Evolutionary conservation across 2,329 filamentous ascomycete genomes (phyloP), one percentile per base, ranked within the genome.

Genomic region (Penicillium corylophilum): DNA sequence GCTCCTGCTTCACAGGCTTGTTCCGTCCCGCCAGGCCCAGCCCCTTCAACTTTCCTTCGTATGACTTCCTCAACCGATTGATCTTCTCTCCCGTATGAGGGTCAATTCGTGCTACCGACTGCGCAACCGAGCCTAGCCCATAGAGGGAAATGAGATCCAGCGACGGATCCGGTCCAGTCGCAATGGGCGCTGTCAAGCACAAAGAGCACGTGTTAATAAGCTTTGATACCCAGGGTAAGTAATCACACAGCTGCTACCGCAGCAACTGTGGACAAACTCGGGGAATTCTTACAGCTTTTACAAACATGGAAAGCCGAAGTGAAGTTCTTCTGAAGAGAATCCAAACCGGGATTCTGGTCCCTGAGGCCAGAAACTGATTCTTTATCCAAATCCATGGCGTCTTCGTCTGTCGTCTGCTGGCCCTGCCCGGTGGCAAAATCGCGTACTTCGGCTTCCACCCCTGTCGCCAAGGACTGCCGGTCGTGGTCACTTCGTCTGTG

Each of bases 1-100:
- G 65, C 40, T 77, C 74, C 26, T 72, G 70, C 55, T 77, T 78
- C 29, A 74, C 70, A 0, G 76, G 68, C 50, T 78, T 77, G 53
- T 79, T 79, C 47, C 74, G 73, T 20, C 77, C 77, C 24, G 77
- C 69, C 31, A 79, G 62, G 9, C 71, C 71, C 40, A 79, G 62
- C 2, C 66, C 71, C 60, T 79, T 79, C 60, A 79, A 64, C 59
- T 79, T 77, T 38, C 77, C 77, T 62, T 79, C 77, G 55, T 79
- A 79, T 4, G 77, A 79, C 57, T 79, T 79, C 53, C 84, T 75
- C 38, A 87, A 73, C 64, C 82, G 81, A 69, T 86, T 85, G 55
- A 79, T 78, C 71, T 87, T 87, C 64, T 85, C 82, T 54, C 83
- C 83, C n/a, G 82, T 85, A 18, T 76, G 68, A 15, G 82, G 81